phyloP scores from a whole-genome alignment of 768 basidiomycete species.

The Paxillus ammoniavirescens region DNA sequence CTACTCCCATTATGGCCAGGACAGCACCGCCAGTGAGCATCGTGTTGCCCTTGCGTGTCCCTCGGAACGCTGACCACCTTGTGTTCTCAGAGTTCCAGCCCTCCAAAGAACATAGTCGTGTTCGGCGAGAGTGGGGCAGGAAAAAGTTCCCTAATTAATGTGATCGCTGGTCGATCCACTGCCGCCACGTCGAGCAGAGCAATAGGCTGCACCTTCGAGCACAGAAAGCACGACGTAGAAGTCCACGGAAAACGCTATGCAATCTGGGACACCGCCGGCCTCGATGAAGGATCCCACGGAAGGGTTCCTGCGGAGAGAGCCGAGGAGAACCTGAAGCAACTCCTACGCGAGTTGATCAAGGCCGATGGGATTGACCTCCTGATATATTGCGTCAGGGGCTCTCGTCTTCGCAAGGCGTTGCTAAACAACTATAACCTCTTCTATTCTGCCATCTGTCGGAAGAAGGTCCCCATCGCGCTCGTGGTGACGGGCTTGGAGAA shows the following conservation, averaged over 20 bases:
- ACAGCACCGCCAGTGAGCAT: background rate
- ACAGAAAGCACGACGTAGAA: constrained; percentile 24
- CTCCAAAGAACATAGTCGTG: background rate
- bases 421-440: constrained; percentile 39
- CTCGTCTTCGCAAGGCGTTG: constrained; percentile 25
- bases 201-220: constrained; percentile 30
- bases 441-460: constrained; percentile 33
- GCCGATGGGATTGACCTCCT: constrained; percentile 30
- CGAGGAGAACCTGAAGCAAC: constrained; percentile 21
- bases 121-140: constrained; percentile 12
- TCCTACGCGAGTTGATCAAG: constrained; percentile 24
- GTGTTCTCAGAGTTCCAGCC: background rate
- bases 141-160: constrained; percentile 35
- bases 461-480: constrained; percentile 36
- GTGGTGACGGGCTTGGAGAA: constrained; percentile 40
- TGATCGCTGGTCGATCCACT: constrained; percentile 32
- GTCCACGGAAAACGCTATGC: constrained; percentile 23
- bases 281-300: constrained; percentile 35
- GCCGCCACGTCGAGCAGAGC: constrained; percentile 25
- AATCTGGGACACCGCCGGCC: constrained; percentile 40
- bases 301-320: constrained; percentile 29
- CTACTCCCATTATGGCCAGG: background rate
- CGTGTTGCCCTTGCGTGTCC: background rate
- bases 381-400: constrained; percentile 34
- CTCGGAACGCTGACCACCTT: background rate